Evolutionary conservation across 179 eudicot genomes (phyloP).

Genomic region (Heliamphora pulchella): DNA sequence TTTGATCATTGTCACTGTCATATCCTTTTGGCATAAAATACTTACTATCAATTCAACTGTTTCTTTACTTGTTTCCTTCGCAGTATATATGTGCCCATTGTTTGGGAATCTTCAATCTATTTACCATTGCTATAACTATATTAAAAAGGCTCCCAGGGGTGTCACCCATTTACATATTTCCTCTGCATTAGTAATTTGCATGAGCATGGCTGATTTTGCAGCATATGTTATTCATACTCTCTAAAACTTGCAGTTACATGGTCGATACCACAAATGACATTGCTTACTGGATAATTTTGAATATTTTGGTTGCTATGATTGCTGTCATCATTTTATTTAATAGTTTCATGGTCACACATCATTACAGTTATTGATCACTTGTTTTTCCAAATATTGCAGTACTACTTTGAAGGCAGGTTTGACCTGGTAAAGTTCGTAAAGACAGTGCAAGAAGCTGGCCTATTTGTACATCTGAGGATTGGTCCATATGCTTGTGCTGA

Average conservation of each 20-base stretch:
- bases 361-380: background rate
- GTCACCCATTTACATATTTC: too few relatives aligned
- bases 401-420: slow-evolving; percentile 49
- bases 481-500: slow-evolving; percentile 66
- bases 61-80: background rate
- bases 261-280: background rate
- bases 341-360: background rate
- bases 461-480: slow-evolving; percentile 47
- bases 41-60: background rate
- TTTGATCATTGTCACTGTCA: background rate
- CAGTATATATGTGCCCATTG: background rate
- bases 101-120: background rate
- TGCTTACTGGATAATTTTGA: background rate
- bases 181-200: background rate
- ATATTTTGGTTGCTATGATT: background rate
- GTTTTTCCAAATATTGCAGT: slow-evolving; percentile 25
- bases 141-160: too few relatives aligned
- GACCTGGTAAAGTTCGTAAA: slow-evolving; percentile 50
- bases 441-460: slow-evolving; percentile 47
- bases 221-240: background rate
- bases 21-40: background rate
- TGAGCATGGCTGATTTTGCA: background rate
- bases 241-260: background rate
- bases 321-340: background rate
- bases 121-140: too few relatives aligned